Evolutionary conservation across 257 asterid species (phyloP).

Genomic region (Solanum bulbocastanum): DNA sequence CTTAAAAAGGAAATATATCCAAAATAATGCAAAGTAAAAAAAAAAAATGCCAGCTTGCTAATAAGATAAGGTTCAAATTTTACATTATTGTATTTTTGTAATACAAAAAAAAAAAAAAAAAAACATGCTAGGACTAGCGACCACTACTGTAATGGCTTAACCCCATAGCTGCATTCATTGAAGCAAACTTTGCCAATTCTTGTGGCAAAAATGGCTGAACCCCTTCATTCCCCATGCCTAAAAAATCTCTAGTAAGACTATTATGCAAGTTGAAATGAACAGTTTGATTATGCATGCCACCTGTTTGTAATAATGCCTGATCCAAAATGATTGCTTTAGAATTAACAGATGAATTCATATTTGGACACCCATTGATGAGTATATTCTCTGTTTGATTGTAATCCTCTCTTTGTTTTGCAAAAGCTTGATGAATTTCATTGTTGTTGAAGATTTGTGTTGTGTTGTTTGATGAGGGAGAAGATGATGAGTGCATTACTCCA

Average conservation of each 20-base stretch:
- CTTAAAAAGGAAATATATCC: neutral
- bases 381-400: neutral
- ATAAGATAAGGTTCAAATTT: slow-evolving; percentile 10
- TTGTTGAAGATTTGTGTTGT: slow-evolving; percentile 6
- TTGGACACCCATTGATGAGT: neutral
- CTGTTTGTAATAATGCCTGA: slow-evolving; percentile 11
- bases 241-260: slow-evolving; percentile 74
- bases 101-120: neutral
- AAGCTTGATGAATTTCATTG: slow-evolving; percentile 37
- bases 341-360: neutral
- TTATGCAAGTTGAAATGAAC: slow-evolving; percentile 19
- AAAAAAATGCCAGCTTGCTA: slow-evolving; percentile 5
- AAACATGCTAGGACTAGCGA: slow-evolving; percentile 18
- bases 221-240: slow-evolving; percentile 64
- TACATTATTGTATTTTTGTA: slow-evolving; percentile 18
- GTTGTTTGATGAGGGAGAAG: slow-evolving; percentile 14
- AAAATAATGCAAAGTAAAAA: neutral
- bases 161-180: slow-evolving; percentile 74
- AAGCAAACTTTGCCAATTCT: slow-evolving; percentile 65
- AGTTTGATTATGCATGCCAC: slow-evolving; percentile 2
- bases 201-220: slow-evolving; percentile 51
- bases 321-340: neutral
- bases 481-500: slow-evolving; percentile 45
- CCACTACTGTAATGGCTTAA: slow-evolving; percentile 49
- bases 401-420: slow-evolving; percentile 22